phyloP scores from a whole-genome alignment of 441 rosid species.

The Arabidopsis hybrid region DNA sequence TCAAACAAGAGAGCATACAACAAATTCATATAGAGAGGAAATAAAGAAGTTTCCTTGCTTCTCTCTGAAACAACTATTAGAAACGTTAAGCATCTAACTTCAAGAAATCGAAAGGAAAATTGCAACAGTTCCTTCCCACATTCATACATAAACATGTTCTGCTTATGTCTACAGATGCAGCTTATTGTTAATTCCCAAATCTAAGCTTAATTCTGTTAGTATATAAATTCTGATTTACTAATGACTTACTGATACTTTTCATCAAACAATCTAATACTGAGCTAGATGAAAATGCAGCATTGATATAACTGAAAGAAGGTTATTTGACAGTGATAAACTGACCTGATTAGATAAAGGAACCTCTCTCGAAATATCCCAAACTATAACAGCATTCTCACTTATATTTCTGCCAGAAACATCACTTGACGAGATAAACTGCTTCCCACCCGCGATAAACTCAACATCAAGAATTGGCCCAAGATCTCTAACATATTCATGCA shows the following conservation, averaged over 20 bases:
- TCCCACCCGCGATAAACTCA: slow-evolving; percentile 74
- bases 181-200: not conserved
- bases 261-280: not conserved
- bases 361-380: slow-evolving; percentile 82
- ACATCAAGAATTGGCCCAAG: slow-evolving; percentile 84
- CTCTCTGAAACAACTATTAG: slow-evolving; percentile 4
- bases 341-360: slow-evolving; percentile 93
- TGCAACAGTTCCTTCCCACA: not conserved
- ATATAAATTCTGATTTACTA: not conserved
- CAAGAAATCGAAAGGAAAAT: not conserved
- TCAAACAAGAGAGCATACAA: not conserved
- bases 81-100: not conserved
- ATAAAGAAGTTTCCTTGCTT: not conserved
- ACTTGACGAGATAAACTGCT: slow-evolving; percentile 79
- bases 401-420: slow-evolving; percentile 75
- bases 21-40: not conserved
- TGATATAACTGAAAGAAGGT: not conserved
- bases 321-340: slow-evolving; percentile 14
- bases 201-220: not conserved
- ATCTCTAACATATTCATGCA: slow-evolving; percentile 60
- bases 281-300: not conserved
- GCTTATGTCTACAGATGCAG: not conserved
- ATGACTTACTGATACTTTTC: not conserved
- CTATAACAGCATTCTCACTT: slow-evolving; percentile 81
- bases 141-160: not conserved